These are phyloP conservation scores for Cadophora malorum DNA, from an alignment of 2,329 filamentous ascomycete genomes.

Conservation along the genomic window DNA sequence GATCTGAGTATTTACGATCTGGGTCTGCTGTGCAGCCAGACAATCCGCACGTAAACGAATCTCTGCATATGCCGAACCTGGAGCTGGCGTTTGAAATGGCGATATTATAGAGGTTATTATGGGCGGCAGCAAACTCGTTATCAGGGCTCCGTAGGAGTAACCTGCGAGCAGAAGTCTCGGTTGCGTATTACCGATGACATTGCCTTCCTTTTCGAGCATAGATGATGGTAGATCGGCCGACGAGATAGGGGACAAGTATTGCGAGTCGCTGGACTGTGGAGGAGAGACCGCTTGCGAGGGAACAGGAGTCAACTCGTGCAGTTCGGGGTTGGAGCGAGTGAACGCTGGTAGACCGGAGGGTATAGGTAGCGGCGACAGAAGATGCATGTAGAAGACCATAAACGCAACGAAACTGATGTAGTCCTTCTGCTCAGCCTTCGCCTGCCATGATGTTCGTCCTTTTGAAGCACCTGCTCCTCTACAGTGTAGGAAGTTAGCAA, in stretches of 20 bases:
- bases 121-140: slow-evolving; percentile 75
- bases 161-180: slow-evolving; percentile 69
- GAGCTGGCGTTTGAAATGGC: slow-evolving; percentile 61
- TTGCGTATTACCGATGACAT: not conserved
- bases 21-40: slow-evolving; percentile 67
- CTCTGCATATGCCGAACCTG: slow-evolving; percentile 67
- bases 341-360: slow-evolving; percentile 24
- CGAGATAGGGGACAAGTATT: slow-evolving; percentile 5
- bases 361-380: slow-evolving; percentile 42
- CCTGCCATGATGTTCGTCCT: slow-evolving; percentile 87
- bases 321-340: slow-evolving; percentile 31
- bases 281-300: slow-evolving; percentile 38
- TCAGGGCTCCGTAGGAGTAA: slow-evolving; percentile 90
- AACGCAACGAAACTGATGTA: slow-evolving; percentile 86
- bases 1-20: slow-evolving; percentile 34
- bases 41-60: slow-evolving; percentile 73
- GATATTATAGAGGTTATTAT: slow-evolving; percentile 49
- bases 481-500: not conserved
- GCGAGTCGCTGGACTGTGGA: slow-evolving; percentile 24
- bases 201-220: slow-evolving; percentile 1
- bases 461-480: slow-evolving; percentile 80
- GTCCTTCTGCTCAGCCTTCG: slow-evolving; percentile 79
- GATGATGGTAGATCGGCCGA: slow-evolving; percentile 13
- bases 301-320: slow-evolving; percentile 36
- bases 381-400: slow-evolving; percentile 73